These are phyloP conservation scores for Colletotrichum sp. DNA, from an alignment of 2,329 filamentous ascomycete species.

Conservation along the genomic window DNA sequence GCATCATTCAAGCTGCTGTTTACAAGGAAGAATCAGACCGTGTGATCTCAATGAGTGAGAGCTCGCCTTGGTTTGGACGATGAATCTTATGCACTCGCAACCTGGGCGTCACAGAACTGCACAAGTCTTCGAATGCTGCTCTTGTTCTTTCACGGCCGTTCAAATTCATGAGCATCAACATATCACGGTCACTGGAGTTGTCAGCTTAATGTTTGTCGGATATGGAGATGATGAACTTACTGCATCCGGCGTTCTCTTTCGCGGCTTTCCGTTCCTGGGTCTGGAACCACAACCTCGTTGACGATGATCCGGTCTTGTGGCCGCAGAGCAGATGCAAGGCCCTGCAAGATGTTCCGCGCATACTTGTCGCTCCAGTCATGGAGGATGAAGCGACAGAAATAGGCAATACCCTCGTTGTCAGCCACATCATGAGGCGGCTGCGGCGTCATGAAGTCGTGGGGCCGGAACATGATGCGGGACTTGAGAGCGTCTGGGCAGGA, in stretches of 20 bases:
- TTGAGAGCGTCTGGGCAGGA: conserved; percentile 2
- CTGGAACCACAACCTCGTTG: not conserved
- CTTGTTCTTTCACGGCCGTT: not conserved
- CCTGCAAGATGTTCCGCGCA: conserved; percentile 34
- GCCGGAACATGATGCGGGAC: conserved; percentile 21
- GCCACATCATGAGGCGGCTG: conserved; percentile 31
- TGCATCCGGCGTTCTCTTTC: not conserved
- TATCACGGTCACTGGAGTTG: not conserved
- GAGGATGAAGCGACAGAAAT: conserved; percentile 53
- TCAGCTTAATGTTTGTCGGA: not conserved
- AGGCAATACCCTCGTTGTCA: conserved; percentile 25
- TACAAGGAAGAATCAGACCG: not conserved
- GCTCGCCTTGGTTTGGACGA: not conserved
- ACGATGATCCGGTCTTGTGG: not conserved
- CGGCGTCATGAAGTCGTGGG: conserved; percentile 29
- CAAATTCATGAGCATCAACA: conserved; percentile 3
- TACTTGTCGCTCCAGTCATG: conserved; percentile 55
- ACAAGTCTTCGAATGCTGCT: not conserved
- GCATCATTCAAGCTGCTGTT: rapidly evolving
- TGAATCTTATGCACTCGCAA: not conserved
- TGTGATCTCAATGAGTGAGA: not conserved
- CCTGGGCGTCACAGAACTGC: not conserved
- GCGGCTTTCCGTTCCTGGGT: not conserved
- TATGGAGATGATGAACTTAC: not conserved
- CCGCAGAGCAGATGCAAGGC: not conserved